Conservation (phyloP, 495 filamentous ascomycete genomes). For the Tuber indicum region DNA sequence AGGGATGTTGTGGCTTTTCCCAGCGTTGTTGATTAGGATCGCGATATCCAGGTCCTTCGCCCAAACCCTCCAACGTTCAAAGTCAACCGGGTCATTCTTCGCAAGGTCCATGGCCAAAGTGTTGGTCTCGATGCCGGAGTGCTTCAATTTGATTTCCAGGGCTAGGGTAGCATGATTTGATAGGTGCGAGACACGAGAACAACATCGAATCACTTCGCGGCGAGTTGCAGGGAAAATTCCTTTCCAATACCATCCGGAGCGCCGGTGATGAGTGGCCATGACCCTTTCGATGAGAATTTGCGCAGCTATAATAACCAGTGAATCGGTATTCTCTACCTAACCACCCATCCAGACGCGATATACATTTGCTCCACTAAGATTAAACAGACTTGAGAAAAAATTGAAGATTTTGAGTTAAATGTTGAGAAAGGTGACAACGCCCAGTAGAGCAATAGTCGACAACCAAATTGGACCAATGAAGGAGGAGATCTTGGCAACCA, state of each 20-base stretch:
- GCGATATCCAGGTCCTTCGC: slow-evolving; percentile 70
- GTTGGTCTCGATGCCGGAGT: slow-evolving; percentile 59
- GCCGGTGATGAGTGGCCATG: slow-evolving; percentile 91
- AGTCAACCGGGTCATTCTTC: slow-evolving; percentile 66
- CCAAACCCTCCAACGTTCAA: slow-evolving; percentile 59
- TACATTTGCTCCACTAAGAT: slow-evolving; percentile 60
- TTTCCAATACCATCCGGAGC: slow-evolving; percentile 96
- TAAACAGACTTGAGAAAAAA: slow-evolving; percentile 61
- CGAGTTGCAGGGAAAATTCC: slow-evolving; percentile 87
- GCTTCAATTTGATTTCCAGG: slow-evolving; percentile 63
- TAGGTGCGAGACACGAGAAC: slow-evolving; percentile 88
- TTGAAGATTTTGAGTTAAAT: slow-evolving; percentile 26
- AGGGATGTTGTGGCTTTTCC: slow-evolving; percentile 85
- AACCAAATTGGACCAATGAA: slow-evolving; percentile 25
- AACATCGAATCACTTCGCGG: slow-evolving; percentile 84
- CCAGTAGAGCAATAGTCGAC: slow-evolving; percentile 28
- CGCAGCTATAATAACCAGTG: slow-evolving; percentile 55
- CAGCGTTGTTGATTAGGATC: slow-evolving; percentile 95
- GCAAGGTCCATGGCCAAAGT: slow-evolving; percentile 87
- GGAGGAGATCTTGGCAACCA: slow-evolving; percentile 20
- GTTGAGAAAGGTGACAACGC: slow-evolving; percentile 28
- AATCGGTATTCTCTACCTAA: slow-evolving; percentile 13
- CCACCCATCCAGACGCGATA: slow-evolving; percentile 19
- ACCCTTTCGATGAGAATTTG: slow-evolving; percentile 83
- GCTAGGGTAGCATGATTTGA: slow-evolving; percentile 77